Evolutionary conservation across 345 rosid species (phyloP).

Genomic region (Microthlaspi erraticum): DNA sequence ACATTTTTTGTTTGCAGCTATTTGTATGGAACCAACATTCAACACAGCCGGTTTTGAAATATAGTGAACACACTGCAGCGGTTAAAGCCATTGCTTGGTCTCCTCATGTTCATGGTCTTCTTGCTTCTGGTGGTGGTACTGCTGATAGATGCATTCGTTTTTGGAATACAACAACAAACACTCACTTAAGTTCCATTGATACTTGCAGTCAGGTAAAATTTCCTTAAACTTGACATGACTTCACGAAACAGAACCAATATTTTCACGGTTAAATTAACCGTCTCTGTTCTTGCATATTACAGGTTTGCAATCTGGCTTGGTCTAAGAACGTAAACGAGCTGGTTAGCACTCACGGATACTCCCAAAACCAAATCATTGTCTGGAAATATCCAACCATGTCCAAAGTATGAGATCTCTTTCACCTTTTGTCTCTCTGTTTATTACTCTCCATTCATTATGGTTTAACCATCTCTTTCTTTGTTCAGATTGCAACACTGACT

Average conservation of each 20-base stretch:
- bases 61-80: slow-evolving; percentile 95
- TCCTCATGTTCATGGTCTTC: slow-evolving; percentile 98
- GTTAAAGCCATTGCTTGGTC: slow-evolving; percentile 99
- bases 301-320: slow-evolving; percentile 99
- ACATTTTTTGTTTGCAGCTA: slow-evolving; percentile 61
- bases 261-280: neutral
- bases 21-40: slow-evolving; percentile 99
- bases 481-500: slow-evolving; percentile 95
- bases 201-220: slow-evolving; percentile 88
- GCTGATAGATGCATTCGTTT: slow-evolving; percentile 96
- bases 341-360: slow-evolving; percentile 98
- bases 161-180: slow-evolving; percentile 95
- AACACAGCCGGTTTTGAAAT: slow-evolving; percentile 85
- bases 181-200: slow-evolving; percentile 90
- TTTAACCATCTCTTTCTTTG: slow-evolving; percentile 11
- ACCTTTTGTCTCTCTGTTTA: neutral
- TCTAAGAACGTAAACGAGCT: slow-evolving; percentile 96
- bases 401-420: slow-evolving; percentile 56
- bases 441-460: slow-evolving; percentile 7
- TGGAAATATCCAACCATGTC: slow-evolving; percentile 99
- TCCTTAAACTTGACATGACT: slow-evolving; percentile 28
- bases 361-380: slow-evolving; percentile 94
- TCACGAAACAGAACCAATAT: neutral
- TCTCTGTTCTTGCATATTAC: slow-evolving; percentile 30
- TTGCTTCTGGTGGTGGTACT: slow-evolving; percentile 99